phyloP scores from a whole-genome alignment of 441 rosid species.

The Pelargonium cotyledonis region DNA sequence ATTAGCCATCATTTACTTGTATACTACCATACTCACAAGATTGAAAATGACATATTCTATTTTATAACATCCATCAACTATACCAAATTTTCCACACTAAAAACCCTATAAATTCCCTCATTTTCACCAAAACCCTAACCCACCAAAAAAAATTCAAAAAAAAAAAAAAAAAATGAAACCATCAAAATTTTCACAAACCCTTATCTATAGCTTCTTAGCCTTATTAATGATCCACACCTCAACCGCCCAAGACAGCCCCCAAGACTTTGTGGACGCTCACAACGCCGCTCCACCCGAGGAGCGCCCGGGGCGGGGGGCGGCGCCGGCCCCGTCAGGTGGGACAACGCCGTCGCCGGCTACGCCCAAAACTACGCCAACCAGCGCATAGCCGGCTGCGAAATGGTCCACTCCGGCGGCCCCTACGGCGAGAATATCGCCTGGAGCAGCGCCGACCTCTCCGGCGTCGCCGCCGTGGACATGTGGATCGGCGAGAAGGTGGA shows the following conservation, averaged over 20 bases:
- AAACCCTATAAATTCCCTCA: too few species aligned
- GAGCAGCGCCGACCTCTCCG: not conserved
- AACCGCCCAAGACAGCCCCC: constrained; percentile 9
- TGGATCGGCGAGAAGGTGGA: not conserved
- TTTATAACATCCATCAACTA: too few species aligned
- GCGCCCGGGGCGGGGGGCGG: constrained; percentile 10
- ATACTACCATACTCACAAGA: too few species aligned
- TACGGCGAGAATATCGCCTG: constrained; percentile 1
- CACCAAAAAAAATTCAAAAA: not conserved
- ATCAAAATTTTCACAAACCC: not conserved
- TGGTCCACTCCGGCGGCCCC: not conserved
- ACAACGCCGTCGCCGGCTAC: constrained; percentile 11
- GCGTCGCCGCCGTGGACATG: not conserved
- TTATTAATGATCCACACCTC: constrained; percentile 4
- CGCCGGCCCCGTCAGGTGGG: constrained; percentile 19
- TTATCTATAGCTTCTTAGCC: not conserved
- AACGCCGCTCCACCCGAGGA: constrained; percentile 20
- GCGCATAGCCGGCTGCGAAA: not conserved
- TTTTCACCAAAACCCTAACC: too few species aligned
- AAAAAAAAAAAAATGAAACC: not conserved
- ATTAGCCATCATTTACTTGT: too few species aligned
- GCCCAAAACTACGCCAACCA: constrained; percentile 1
- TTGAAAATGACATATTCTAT: too few species aligned
- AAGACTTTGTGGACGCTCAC: constrained; percentile 18
- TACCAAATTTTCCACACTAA: too few species aligned